A percentile compares a stretch with the other conserved stretches of the same genome.
phyloP scores from a whole-genome alignment of 2,329 filamentous ascomycete species.

The Xylaria multiplex region DNA sequence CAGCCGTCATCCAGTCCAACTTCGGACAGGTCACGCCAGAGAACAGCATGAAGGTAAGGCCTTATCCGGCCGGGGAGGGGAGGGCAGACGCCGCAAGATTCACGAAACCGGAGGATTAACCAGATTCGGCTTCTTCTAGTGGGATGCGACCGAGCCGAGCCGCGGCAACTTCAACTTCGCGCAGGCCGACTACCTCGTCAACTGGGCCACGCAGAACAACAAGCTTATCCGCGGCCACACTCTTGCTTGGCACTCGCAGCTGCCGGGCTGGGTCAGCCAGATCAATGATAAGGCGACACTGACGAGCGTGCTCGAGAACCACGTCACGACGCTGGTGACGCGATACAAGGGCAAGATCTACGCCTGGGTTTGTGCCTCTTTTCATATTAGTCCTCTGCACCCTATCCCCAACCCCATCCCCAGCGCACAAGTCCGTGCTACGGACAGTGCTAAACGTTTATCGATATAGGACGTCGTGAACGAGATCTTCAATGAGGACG shows the following conservation, averaged over 20 bases:
- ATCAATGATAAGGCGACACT: conserved; percentile 54
- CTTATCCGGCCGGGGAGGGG: background rate
- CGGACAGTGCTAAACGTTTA: background rate
- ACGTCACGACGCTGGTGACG: conserved; percentile 66
- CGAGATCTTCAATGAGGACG: conserved; percentile 72
- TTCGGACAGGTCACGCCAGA: conserved; percentile 74
- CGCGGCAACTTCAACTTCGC: conserved; percentile 65
- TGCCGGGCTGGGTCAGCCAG: conserved; percentile 67
- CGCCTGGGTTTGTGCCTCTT: conserved; percentile 52
- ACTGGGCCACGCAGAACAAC: conserved; percentile 65
- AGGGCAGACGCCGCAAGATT: background rate
- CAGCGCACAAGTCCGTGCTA: too few species aligned
- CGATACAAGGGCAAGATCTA: conserved; percentile 71
- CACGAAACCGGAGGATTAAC: conserved; percentile 3
- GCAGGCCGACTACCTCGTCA: conserved; percentile 67
- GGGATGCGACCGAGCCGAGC: conserved; percentile 60
- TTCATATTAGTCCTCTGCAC: conserved; percentile 18
- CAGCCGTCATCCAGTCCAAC: conserved; percentile 67
- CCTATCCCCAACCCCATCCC: background rate
- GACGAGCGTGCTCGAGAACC: conserved; percentile 66
- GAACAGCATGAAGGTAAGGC: conserved; percentile 61
- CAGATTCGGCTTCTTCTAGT: conserved; percentile 61
- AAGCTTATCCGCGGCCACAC: conserved; percentile 73
- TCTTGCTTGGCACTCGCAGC: conserved; percentile 71
- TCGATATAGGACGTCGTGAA: conserved; percentile 66